A percentile compares a stretch with the other conserved stretches of the same genome.
These are phyloP conservation scores for Suillus clintonianus DNA, from an alignment of 768 basidiomycete species.

Conservation along the genomic window DNA sequence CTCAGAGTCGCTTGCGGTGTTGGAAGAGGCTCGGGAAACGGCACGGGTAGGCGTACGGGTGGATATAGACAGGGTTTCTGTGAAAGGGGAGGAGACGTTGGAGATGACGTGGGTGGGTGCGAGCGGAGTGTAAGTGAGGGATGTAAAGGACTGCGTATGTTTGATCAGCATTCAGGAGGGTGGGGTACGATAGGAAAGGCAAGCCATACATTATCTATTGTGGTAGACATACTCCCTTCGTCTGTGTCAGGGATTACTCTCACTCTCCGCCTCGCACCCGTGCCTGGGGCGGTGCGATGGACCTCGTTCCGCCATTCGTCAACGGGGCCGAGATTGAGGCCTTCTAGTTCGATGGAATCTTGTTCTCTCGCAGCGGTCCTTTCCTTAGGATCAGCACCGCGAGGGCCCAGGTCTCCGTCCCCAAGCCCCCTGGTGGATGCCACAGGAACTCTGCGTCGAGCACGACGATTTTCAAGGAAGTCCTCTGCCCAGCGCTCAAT, in stretches of 20 bases:
- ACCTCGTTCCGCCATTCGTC: slow-evolving; percentile 54
- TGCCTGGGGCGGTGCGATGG: slow-evolving; percentile 20
- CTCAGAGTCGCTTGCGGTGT: slow-evolving; percentile 11
- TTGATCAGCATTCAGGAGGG: not conserved
- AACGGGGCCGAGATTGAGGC: slow-evolving; percentile 43
- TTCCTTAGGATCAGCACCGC: slow-evolving; percentile 15
- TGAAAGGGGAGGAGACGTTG: slow-evolving; percentile 37
- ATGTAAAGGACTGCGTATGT: slow-evolving; percentile 41
- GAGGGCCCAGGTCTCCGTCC: slow-evolving; percentile 1
- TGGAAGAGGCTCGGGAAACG: slow-evolving; percentile 8
- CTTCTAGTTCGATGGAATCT: slow-evolving; percentile 50
- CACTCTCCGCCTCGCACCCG: not conserved
- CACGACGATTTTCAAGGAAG: slow-evolving; percentile 26
- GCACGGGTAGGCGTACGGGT: slow-evolving; percentile 14
- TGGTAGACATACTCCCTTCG: slow-evolving; percentile 16
- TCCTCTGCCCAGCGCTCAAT: slow-evolving; percentile 48
- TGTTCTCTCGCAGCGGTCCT: slow-evolving; percentile 18
- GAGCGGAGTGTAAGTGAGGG: slow-evolving; percentile 48
- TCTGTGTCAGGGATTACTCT: slow-evolving; percentile 13
- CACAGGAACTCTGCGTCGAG: slow-evolving; percentile 28
- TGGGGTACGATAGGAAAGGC: not conserved
- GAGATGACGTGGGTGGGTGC: slow-evolving; percentile 51
- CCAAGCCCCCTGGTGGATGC: slow-evolving; percentile 18
- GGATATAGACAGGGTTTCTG: slow-evolving; percentile 1
- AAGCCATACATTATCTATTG: slow-evolving; percentile 50